phyloP scores from a whole-genome alignment of 1,139 yeast genomes.

The Saccharomyces hybrid region DNA sequence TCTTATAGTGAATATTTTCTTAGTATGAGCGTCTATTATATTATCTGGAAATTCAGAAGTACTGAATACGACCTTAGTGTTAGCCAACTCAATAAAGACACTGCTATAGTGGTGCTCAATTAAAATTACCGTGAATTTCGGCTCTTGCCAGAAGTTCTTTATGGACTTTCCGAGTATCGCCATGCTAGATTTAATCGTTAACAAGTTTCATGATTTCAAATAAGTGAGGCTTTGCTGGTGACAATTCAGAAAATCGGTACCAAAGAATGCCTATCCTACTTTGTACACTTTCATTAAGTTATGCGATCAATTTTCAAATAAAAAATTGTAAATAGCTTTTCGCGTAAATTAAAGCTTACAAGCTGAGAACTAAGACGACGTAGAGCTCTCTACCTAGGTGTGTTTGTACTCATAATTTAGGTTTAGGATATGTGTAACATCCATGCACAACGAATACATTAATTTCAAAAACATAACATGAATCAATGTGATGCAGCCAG shows the following conservation, averaged over 20 bases:
- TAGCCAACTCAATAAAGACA: too few species aligned
- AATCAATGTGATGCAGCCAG: too few species aligned
- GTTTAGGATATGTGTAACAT: neutral
- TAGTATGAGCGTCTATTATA: too few species aligned
- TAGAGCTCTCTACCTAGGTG: neutral
- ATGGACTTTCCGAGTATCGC: neutral
- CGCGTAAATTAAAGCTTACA: neutral
- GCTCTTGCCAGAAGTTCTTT: neutral
- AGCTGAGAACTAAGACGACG: neutral
- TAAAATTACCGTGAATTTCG: too few species aligned
- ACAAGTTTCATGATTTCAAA: neutral
- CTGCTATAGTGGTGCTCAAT: too few species aligned
- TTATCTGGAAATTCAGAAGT: too few species aligned
- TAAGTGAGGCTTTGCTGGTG: neutral
- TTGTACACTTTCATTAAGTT: neutral
- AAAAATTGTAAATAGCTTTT: too few species aligned
- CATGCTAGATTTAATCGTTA: neutral
- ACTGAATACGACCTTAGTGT: too few species aligned
- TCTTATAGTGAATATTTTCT: too few species aligned
- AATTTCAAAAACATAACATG: too few species aligned
- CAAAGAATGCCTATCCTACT: neutral
- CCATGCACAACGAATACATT: too few species aligned
- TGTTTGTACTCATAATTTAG: neutral
- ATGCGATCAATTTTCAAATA: neutral
- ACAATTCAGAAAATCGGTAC: neutral